These are phyloP conservation scores for Saccharomyces hybrid DNA, from an alignment of 1,139 yeast species.

Conservation along the genomic window DNA sequence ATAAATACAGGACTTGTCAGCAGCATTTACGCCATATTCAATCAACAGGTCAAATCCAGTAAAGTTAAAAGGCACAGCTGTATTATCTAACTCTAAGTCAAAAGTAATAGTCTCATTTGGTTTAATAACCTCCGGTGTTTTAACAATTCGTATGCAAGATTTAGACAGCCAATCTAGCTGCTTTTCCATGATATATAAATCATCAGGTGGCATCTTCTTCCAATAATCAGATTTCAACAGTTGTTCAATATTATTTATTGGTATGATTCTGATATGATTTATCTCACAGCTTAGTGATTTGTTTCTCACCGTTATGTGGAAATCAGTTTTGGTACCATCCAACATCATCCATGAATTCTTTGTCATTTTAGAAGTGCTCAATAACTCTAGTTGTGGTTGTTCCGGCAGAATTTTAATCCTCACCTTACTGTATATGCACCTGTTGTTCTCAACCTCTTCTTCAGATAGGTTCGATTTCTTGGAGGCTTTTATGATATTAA, in stretches of 20 bases:
- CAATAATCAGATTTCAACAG: slow-evolving; percentile 26
- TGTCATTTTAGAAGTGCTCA: slow-evolving; percentile 18
- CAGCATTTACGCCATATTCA: slow-evolving; percentile 25
- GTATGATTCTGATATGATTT: slow-evolving; percentile 21
- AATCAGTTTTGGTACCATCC: slow-evolving; percentile 62
- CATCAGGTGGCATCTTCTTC: slow-evolving; percentile 26
- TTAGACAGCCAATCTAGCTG: slow-evolving; percentile 22
- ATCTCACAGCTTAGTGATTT: slow-evolving; percentile 27
- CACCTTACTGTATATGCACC: slow-evolving; percentile 6
- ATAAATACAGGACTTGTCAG: slow-evolving; percentile 19
- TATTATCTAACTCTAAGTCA: slow-evolving; percentile 40
- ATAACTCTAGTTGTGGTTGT: slow-evolving; percentile 27
- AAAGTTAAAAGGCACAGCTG: slow-evolving; percentile 32
- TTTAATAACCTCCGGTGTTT: slow-evolving; percentile 17
- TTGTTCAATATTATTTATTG: slow-evolving; percentile 23
- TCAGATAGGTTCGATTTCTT: slow-evolving; percentile 5
- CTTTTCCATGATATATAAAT: slow-evolving; percentile 22
- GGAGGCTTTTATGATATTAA: slow-evolving; percentile 9
- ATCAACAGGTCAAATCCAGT: slow-evolving; percentile 21
- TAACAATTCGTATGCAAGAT: slow-evolving; percentile 15
- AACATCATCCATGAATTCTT: slow-evolving; percentile 45
- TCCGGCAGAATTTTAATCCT: slow-evolving; percentile 25
- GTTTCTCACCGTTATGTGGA: slow-evolving; percentile 50
- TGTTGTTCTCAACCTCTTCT: slow-evolving; percentile 1
- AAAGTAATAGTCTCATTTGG: slow-evolving; percentile 32